Evolutionary conservation across 2,329 filamentous ascomycete species (phyloP).

Genomic region (Diaporthe sp.): DNA sequence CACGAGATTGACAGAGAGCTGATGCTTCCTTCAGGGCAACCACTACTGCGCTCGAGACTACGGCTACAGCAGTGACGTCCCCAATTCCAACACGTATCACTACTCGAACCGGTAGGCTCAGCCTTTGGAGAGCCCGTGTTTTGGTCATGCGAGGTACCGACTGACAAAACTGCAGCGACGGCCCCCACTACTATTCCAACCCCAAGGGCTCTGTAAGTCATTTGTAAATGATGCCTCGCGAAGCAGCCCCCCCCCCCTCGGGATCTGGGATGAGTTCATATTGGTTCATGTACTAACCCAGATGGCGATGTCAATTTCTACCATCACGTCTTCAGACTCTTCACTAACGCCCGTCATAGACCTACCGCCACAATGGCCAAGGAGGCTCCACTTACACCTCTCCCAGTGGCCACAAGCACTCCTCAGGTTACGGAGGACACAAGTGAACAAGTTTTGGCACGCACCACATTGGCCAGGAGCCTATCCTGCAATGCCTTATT

Average conservation of each 20-base stretch:
- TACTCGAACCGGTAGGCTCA: too few species aligned
- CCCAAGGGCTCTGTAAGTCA: conserved; percentile 64
- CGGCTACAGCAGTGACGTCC: conserved; percentile 48
- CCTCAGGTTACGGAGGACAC: conserved; percentile 39
- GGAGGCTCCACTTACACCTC: conserved; percentile 71
- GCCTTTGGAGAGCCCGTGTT: neutral
- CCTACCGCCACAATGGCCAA: conserved; percentile 72
- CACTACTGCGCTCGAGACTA: conserved; percentile 75
- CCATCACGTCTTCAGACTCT: too few species aligned
- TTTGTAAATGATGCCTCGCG: too few species aligned
- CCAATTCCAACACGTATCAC: too few species aligned
- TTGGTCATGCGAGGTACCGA: neutral
- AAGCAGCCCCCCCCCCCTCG: neutral
- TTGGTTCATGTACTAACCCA: neutral
- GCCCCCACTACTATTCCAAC: conserved; percentile 81
- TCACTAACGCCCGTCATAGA: too few species aligned
- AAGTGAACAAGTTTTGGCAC: neutral
- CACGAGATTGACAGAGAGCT: neutral
- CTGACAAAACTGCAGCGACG: conserved; percentile 53
- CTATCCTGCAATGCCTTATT: neutral
- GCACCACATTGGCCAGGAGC: neutral
- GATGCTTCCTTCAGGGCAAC: conserved; percentile 63
- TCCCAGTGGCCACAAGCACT: conserved; percentile 53
- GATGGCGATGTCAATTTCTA: neutral
- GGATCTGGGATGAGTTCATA: too few species aligned